phyloP scores from a whole-genome alignment of 352 stramenopile species.

The Phytophthora brassicae region DNA sequence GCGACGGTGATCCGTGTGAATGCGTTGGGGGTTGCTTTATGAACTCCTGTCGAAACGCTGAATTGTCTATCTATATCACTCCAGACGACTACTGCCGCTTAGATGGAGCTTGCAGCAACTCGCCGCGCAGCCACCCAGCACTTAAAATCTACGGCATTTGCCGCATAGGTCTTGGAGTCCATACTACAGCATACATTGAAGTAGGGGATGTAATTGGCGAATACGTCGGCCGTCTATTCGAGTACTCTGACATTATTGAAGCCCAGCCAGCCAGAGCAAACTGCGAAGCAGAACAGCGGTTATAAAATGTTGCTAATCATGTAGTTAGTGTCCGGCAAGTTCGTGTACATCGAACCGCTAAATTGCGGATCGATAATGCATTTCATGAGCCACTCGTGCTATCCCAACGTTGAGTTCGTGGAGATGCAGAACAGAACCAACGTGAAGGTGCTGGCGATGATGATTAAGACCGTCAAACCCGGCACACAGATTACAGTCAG shows the following conservation, averaged over 20 bases:
- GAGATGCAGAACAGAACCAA: background rate
- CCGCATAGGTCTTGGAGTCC: background rate
- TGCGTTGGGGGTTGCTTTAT: background rate
- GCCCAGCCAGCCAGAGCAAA: background rate
- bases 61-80: background rate
- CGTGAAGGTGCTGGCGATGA: background rate
- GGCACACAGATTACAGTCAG: too few relatives aligned
- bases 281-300: slow-evolving; percentile 5
- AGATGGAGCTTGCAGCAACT: background rate
- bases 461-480: background rate
- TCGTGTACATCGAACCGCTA: background rate
- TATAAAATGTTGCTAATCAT: background rate
- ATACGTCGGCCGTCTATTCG: background rate
- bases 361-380: background rate
- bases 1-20: background rate
- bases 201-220: background rate
- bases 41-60: background rate
- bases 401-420: background rate
- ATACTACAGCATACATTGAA: background rate
- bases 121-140: background rate
- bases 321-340: background rate
- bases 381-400: background rate
- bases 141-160: background rate
- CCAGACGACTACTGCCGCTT: background rate
- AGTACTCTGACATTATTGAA: background rate